Conservation (phyloP, 768 basidiomycete genomes). For the Phaeotremella skinneri region DNA sequence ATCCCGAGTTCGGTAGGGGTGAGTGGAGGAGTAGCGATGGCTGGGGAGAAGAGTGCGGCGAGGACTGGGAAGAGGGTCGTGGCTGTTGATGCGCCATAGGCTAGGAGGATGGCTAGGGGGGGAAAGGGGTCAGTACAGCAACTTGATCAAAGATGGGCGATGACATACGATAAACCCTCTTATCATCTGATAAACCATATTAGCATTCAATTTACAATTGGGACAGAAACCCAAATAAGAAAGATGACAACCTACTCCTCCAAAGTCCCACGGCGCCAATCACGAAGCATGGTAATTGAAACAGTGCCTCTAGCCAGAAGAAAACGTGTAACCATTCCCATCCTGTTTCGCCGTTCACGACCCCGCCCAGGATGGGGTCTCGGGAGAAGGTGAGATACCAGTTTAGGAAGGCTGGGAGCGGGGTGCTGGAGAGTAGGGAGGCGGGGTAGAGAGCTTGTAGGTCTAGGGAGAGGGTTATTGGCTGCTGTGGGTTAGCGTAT, state of each 20-base stretch:
- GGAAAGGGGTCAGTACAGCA: conserved; percentile 55
- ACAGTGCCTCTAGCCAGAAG: conserved; percentile 48
- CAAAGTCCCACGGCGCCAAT: conserved; percentile 57
- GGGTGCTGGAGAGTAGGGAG: conserved; percentile 55
- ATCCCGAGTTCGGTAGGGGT: conserved; percentile 59
- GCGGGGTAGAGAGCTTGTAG: conserved; percentile 61
- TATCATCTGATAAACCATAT: conserved; percentile 34
- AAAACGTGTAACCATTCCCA: conserved; percentile 59
- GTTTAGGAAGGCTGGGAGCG: conserved; percentile 55
- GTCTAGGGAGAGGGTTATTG: conserved; percentile 68
- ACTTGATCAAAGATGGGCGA: neutral
- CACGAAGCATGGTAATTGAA: conserved; percentile 72
- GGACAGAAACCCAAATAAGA: neutral
- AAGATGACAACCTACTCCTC: conserved; percentile 49
- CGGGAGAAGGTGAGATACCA: conserved; percentile 62
- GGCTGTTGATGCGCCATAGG: conserved; percentile 73
- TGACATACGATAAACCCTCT: conserved; percentile 45
- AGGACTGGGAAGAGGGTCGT: conserved; percentile 77
- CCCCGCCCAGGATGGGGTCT: conserved; percentile 67
- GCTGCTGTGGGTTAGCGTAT: no score
- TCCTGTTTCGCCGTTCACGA: conserved; percentile 36
- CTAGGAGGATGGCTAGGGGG: conserved; percentile 63
- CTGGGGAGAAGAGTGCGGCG: conserved; percentile 60
- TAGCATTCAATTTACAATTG: neutral
- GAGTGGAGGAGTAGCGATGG: conserved; percentile 53